A percentile compares a stretch with the other conserved stretches of the same genome.
These are phyloP conservation scores for Leishmania guyanensis DNA, from an alignment of 208 protist genomes.

Conservation along the genomic window DNA sequence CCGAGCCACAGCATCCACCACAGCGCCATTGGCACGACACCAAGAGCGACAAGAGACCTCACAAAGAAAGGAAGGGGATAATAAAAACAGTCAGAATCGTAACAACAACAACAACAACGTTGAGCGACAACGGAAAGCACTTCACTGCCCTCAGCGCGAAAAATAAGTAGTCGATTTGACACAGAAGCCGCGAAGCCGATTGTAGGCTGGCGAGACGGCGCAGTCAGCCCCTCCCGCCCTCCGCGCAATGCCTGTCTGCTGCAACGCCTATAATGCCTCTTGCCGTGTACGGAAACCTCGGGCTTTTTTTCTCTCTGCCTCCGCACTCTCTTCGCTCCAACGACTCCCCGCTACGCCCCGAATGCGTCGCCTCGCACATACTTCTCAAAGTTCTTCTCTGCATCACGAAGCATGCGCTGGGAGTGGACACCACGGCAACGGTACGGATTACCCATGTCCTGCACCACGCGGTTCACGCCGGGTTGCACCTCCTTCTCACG, in stretches of 20 bases:
- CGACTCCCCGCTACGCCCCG: slow-evolving; percentile 33
- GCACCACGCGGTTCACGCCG: slow-evolving; percentile 76
- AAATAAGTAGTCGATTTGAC: not conserved
- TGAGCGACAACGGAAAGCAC: not conserved
- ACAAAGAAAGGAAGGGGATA: not conserved
- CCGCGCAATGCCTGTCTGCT: not conserved
- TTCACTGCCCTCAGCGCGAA: not conserved
- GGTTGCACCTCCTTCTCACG: slow-evolving; percentile 84
- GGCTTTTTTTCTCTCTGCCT: not conserved
- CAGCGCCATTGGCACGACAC: not conserved
- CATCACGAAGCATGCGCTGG: slow-evolving; percentile 71
- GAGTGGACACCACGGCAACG: slow-evolving; percentile 48
- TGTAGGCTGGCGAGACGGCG: not conserved
- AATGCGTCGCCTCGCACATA: slow-evolving; percentile 70
- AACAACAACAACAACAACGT: not conserved
- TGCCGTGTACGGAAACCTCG: not conserved
- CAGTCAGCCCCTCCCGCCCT: not conserved
- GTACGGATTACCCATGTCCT: slow-evolving; percentile 87
- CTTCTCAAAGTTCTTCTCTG: slow-evolving; percentile 81
- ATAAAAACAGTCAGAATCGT: no score
- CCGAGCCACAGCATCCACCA: not conserved
- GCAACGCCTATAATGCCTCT: not conserved
- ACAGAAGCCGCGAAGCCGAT: not conserved
- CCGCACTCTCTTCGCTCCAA: not conserved
- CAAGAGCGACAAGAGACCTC: not conserved